Percentiles rank a stretch among this genome's conserved stretches.
Conservation (phyloP, 306 rosid genomes). For the Cercis canadensis region DNA sequence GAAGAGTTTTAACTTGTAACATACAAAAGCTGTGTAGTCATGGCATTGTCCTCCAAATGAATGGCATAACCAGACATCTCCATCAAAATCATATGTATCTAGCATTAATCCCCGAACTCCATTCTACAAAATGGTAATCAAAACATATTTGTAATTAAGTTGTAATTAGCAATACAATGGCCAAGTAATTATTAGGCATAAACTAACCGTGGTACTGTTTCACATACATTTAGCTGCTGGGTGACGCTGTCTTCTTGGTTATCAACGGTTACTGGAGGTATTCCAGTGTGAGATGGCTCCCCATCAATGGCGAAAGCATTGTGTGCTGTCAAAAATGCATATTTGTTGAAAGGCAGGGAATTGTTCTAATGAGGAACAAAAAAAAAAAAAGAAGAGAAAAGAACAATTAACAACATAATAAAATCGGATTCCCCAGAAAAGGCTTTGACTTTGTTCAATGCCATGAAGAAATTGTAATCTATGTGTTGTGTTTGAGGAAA, state of each 20-base stretch:
- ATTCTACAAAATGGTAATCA: slow-evolving; percentile 47
- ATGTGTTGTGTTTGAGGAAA: not conserved
- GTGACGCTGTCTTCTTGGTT: slow-evolving; percentile 83
- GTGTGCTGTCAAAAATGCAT: slow-evolving; percentile 89
- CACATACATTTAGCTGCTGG: slow-evolving; percentile 74
- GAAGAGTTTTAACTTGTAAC: slow-evolving; percentile 24
- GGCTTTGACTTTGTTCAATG: too few relatives aligned
- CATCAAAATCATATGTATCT: slow-evolving; percentile 82
- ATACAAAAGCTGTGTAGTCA: slow-evolving; percentile 82
- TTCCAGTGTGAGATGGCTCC: slow-evolving; percentile 67
- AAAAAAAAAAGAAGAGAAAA: too few relatives aligned
- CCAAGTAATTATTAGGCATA: too few relatives aligned
- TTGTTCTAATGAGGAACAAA: slow-evolving; percentile 57
- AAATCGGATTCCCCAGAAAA: too few relatives aligned
- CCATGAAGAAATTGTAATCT: too few relatives aligned
- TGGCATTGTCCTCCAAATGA: slow-evolving; percentile 74
- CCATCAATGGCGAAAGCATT: slow-evolving; percentile 78
- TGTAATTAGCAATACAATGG: too few relatives aligned
- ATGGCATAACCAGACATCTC: slow-evolving; percentile 90
- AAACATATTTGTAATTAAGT: too few relatives aligned
- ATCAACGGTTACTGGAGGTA: slow-evolving; percentile 62
- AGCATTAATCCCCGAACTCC: slow-evolving; percentile 86
- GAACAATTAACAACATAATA: too few relatives aligned
- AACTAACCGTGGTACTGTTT: too few relatives aligned
- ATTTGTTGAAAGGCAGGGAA: slow-evolving; percentile 90